phyloP scores from a whole-genome alignment of 2,329 filamentous ascomycete genomes.

The Hymenoscyphus linearis region DNA sequence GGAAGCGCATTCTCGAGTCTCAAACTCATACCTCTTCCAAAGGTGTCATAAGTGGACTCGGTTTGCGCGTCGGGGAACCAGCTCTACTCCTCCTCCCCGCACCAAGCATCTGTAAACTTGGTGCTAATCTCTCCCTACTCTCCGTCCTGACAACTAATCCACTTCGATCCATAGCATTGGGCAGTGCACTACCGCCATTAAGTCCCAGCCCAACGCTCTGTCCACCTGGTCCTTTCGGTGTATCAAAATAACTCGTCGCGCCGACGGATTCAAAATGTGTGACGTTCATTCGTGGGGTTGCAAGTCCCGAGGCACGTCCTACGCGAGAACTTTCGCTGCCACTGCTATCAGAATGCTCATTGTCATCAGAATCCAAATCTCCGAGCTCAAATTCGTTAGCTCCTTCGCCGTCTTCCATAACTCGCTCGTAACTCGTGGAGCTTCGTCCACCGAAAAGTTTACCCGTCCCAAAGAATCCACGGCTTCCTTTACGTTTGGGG shows the following conservation, averaged over 20 bases:
- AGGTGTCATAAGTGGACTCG: slow-evolving; percentile 51
- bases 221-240: slow-evolving; percentile 4
- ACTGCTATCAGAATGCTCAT: slow-evolving; percentile 55
- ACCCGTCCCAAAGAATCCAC: slow-evolving; percentile 46
- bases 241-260: slow-evolving; percentile 26
- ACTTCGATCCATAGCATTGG: slow-evolving; percentile 52
- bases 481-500: slow-evolving; percentile 38
- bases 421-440: slow-evolving; percentile 66
- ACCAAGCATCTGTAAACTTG: slow-evolving; percentile 48
- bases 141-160: slow-evolving; percentile 79
- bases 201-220: slow-evolving; percentile 23
- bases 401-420: slow-evolving; percentile 73
- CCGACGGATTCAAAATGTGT: slow-evolving; percentile 42
- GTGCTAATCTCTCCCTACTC: slow-evolving; percentile 70
- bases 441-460: slow-evolving; percentile 60
- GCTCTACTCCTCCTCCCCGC: slow-evolving; percentile 45
- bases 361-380: slow-evolving; percentile 58
- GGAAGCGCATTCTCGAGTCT: background rate
- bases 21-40: slow-evolving; percentile 35
- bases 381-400: slow-evolving; percentile 71
- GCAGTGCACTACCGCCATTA: slow-evolving; percentile 16
- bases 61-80: slow-evolving; percentile 44
- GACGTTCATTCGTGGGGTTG: slow-evolving; percentile 57
- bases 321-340: slow-evolving; percentile 49
- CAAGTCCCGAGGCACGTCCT: slow-evolving; percentile 60